A percentile compares a stretch with the other conserved stretches of the same genome.
Conservation (phyloP, 139 green algal species). For the Tetratostichococcus sp. region DNA sequence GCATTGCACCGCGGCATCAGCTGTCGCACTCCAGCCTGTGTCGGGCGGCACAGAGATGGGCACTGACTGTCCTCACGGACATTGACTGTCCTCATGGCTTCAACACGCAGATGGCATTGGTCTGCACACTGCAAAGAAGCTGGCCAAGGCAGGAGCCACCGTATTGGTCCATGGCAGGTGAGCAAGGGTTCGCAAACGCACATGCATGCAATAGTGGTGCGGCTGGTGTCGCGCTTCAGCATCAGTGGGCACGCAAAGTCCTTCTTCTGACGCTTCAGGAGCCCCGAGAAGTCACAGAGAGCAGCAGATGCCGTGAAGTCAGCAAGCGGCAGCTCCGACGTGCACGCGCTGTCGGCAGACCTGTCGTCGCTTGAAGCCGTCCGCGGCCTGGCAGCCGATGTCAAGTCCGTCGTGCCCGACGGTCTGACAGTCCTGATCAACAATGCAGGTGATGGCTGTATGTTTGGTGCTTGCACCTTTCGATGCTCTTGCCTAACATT, state of each 20-base stretch:
- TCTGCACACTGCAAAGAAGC: conserved; percentile 43
- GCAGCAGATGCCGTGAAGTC: background rate
- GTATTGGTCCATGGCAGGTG: conserved; percentile 66
- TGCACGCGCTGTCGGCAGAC: conserved; percentile 31
- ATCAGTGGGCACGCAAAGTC: no score
- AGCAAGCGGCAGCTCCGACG: background rate
- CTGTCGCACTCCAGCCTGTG: no score
- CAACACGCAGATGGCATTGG: conserved; percentile 55
- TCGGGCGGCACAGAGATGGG: no score
- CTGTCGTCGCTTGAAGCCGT: conserved; percentile 38
- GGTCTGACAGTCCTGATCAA: conserved; percentile 45
- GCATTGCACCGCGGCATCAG: no score
- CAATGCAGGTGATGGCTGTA: conserved; percentile 39
- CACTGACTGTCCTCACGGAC: no score
- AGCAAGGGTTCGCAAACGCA: no score
- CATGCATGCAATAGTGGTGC: no score
- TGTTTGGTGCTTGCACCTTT: no score
- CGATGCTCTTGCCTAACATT: no score
- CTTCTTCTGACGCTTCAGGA: background rate
- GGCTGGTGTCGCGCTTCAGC: no score
- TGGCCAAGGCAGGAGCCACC: conserved; percentile 35
- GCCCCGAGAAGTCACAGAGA: background rate
- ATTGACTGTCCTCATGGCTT: no score
- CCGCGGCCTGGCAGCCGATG: conserved; percentile 27
- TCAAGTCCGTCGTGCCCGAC: conserved; percentile 12